phyloP scores from a whole-genome alignment of 306 rosid genomes.

The Gynostemma pentaphyllum region DNA sequence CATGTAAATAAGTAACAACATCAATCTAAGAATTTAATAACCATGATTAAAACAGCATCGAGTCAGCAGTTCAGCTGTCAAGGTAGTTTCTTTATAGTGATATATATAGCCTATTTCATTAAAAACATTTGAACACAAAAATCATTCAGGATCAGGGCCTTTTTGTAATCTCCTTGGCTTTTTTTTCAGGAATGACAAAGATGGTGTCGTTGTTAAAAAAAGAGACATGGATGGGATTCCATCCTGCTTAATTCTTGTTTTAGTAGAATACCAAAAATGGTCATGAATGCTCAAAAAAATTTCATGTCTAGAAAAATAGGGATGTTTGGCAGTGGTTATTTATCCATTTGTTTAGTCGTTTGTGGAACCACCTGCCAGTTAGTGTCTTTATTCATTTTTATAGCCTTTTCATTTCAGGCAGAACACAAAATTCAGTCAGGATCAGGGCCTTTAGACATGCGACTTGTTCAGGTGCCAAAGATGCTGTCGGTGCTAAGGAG shows the following conservation, averaged over 20 bases:
- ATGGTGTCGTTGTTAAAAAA: too few species aligned
- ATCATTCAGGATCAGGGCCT: too few species aligned
- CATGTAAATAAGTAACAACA: not conserved
- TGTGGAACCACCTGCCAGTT: not conserved
- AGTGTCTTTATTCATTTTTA: not conserved
- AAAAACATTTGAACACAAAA: too few species aligned
- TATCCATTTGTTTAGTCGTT: not conserved
- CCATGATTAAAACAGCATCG: too few species aligned
- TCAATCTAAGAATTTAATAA: too few species aligned
- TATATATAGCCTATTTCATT: too few species aligned
- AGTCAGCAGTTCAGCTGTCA: too few species aligned
- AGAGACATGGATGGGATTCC: not conserved
- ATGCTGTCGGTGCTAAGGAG: conserved; percentile 62
- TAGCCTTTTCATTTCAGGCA: conserved; percentile 36
- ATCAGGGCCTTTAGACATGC: conserved; percentile 67
- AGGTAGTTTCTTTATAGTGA: too few species aligned
- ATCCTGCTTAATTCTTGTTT: not conserved
- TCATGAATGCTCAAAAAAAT: not conserved
- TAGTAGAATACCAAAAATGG: not conserved
- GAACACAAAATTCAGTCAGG: conserved; percentile 94
- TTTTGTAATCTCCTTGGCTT: too few species aligned
- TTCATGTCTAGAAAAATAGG: not conserved
- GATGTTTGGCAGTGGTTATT: not conserved
- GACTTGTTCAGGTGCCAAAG: conserved; percentile 87
- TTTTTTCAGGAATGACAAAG: too few species aligned